Evolutionary conservation across 1,284 basidiomycete genomes (phyloP).

Genomic region (Tausonia pullulans): DNA sequence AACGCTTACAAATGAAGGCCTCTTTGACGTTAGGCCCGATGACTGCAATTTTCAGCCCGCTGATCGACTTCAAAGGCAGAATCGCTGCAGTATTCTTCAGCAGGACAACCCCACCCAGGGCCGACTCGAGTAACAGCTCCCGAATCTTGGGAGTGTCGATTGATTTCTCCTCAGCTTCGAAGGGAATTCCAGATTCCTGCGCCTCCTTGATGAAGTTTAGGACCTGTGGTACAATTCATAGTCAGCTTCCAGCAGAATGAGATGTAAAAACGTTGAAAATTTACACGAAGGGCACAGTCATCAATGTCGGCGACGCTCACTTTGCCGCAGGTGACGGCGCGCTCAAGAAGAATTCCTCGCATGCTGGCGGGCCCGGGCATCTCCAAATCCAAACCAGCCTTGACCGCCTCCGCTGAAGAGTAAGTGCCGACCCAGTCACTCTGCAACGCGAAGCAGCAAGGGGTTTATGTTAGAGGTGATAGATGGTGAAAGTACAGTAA

Average conservation of each 20-base stretch:
- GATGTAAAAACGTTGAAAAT: no score
- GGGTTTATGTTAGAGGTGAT: no score
- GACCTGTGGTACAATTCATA: no score
- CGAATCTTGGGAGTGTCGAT: slow-evolving; percentile 39
- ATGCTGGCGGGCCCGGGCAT: slow-evolving; percentile 28
- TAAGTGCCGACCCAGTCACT: slow-evolving; percentile 51
- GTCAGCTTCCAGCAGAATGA: no score
- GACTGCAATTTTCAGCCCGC: slow-evolving; percentile 61
- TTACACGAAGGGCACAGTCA: slow-evolving; percentile 50
- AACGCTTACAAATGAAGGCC: slow-evolving; percentile 48
- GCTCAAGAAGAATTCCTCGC: slow-evolving; percentile 39
- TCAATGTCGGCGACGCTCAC: slow-evolving; percentile 52
- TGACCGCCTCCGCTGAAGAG: slow-evolving; percentile 47
- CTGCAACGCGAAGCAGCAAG: no score
- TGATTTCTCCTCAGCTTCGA: slow-evolving; percentile 34
- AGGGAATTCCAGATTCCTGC: slow-evolving; percentile 24
- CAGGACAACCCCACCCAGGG: slow-evolving; percentile 56
- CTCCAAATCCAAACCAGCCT: slow-evolving; percentile 54
- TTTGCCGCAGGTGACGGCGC: slow-evolving; percentile 53
- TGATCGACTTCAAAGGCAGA: slow-evolving; percentile 48
- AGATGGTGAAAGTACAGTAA: no score
- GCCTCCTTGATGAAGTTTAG: slow-evolving; percentile 22
- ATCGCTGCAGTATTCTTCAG: slow-evolving; percentile 53
- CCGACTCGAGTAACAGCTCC: slow-evolving; percentile 52
- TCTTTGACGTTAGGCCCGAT: slow-evolving; percentile 65